Base-by-base conservation (phyloP, 108 stramenopile species). In the Nitzschia sp. region DNA sequence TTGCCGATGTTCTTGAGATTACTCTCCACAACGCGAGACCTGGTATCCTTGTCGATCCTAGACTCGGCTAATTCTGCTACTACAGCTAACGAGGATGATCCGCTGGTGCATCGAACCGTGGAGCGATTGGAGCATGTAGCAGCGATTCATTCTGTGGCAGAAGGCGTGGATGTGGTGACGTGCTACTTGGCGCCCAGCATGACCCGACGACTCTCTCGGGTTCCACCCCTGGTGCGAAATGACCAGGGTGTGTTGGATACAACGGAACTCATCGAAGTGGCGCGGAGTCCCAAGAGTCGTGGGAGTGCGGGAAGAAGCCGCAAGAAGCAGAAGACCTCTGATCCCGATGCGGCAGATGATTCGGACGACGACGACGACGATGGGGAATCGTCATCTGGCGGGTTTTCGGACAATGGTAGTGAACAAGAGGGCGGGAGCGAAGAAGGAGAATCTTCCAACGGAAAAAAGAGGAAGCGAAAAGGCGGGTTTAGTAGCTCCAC, bases 41-140 rank as follows among this genome's bases (percentile, higher is more conserved):
- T 84, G 25, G 64, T 84, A 8, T 58, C 80, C 1, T 35, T 70
- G 17, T 53, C 70, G 2, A 27, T 79, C 9, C 28, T 38, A 38
- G 45, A 65, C 35, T 45, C 31, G 16, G 55, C 38, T 26, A 44
- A 52, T 4, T 34, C 58, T 25, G 53, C 28, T 13, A 55, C 47
- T 31, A 32, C 65, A 6, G 58, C 59, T 34, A 23, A 63, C 19
- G 33, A 58, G n/a, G 31, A 21, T 16, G 70, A 66, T 41, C 28
- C 62, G 0, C 45, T 81, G 61, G 17, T 77, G n/a, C 50, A 86
- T 64, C 41, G 45, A 23, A 68, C 84, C 2, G 85, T 85, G 6
- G 63, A 77, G 63, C 72, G 81, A 26, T 59, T 89, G 62, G 91
- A 92, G 65, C 81, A 88, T 63, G 86, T 86, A 8, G 86, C 88